These are phyloP conservation scores for Cardamine resedifolia DNA, from an alignment of 345 rosid species.

Conservation along the genomic window DNA sequence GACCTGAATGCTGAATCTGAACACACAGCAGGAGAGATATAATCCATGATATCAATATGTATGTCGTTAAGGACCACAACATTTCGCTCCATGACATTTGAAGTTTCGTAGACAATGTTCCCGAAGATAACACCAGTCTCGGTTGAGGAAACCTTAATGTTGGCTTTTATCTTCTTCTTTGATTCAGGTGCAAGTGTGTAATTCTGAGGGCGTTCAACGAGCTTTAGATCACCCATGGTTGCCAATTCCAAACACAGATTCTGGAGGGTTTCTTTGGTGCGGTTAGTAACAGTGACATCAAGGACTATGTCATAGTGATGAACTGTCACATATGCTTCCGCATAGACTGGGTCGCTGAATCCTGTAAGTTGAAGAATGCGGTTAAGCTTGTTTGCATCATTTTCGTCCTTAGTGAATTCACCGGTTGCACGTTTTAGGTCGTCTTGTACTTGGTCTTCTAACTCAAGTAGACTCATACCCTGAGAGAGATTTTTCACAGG, in stretches of 20 bases:
- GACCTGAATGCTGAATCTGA: constrained; percentile 79
- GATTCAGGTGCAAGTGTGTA: constrained; percentile 92
- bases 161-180: constrained; percentile 90
- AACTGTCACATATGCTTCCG: constrained; percentile 91
- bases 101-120: constrained; percentile 85
- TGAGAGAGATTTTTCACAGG: constrained; percentile 26
- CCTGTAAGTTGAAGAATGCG: constrained; percentile 96
- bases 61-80: constrained; percentile 94
- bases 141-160: constrained; percentile 94
- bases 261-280: constrained; percentile 92
- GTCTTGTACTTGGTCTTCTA: constrained; percentile 97
- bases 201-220: constrained; percentile 92
- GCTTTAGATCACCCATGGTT: constrained; percentile 99
- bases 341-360: constrained; percentile 93
- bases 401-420: constrained; percentile 82
- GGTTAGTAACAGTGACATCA: constrained; percentile 81
- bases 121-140: constrained; percentile 97
- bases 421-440: constrained; percentile 96
- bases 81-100: constrained; percentile 82
- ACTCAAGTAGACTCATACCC: constrained; percentile 98
- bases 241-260: constrained; percentile 91
- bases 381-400: constrained; percentile 88
- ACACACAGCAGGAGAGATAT: constrained; percentile 89
- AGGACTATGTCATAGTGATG: constrained; percentile 94
- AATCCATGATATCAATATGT: constrained; percentile 96